phyloP scores from a whole-genome alignment of 2,329 filamentous ascomycete species.

The Erysiphe pulchra region DNA sequence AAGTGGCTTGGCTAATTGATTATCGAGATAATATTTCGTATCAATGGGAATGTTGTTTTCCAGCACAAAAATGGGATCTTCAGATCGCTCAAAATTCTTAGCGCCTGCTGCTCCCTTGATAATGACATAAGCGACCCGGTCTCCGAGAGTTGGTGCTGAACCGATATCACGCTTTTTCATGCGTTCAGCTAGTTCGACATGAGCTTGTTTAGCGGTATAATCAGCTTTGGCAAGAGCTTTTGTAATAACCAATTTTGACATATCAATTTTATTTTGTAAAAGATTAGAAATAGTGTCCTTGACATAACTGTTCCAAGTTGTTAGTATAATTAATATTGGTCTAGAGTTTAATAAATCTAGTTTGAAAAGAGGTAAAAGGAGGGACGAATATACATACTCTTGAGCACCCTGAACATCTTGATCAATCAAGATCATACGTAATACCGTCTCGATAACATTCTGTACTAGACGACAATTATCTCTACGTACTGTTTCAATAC shows the following conservation, averaged over 20 bases:
- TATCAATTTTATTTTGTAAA: slow-evolving; percentile 90
- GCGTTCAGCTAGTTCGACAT: slow-evolving; percentile 79
- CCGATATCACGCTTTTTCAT: slow-evolving; percentile 96
- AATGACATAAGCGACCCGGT: slow-evolving; percentile 96
- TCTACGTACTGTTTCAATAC: slow-evolving; percentile 90
- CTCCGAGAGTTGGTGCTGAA: slow-evolving; percentile 74
- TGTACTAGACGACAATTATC: slow-evolving; percentile 93
- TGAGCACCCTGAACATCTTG: slow-evolving; percentile 74
- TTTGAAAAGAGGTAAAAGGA: too few species aligned
- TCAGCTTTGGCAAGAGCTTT: slow-evolving; percentile 82
- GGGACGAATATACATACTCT: slow-evolving; percentile 35
- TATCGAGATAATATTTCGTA: slow-evolving; percentile 95
- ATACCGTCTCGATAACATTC: slow-evolving; percentile 87
- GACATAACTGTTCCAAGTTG: slow-evolving; percentile 43
- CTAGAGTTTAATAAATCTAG: neutral
- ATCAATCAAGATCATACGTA: slow-evolving; percentile 89
- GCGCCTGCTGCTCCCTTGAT: slow-evolving; percentile 69
- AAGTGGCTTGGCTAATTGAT: slow-evolving; percentile 86
- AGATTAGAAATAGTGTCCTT: slow-evolving; percentile 89
- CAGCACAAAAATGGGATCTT: slow-evolving; percentile 89
- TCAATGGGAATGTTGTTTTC: slow-evolving; percentile 97
- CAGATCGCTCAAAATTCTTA: slow-evolving; percentile 91
- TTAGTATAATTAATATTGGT: neutral
- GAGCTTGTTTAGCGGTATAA: slow-evolving; percentile 81
- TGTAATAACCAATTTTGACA: slow-evolving; percentile 97